Base-by-base conservation (phyloP, 2,329 filamentous ascomycete species). In the Colletotrichum truncatum region DNA sequence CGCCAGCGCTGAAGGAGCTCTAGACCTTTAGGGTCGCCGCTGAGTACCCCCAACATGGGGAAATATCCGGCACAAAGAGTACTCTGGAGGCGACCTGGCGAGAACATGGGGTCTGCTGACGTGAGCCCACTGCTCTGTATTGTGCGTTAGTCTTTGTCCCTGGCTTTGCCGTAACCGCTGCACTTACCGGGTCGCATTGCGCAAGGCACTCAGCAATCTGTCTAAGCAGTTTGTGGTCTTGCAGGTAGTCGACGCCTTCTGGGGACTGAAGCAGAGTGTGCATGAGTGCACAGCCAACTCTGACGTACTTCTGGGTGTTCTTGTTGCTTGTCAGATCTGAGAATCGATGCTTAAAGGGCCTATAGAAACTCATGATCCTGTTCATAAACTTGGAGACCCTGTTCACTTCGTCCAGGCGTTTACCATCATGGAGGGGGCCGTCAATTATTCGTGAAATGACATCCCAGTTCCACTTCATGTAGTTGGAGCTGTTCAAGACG, bases 331-430 rank as follows among this genome's bases (percentile, higher is more conserved):
- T 91, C 41, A 96, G 87, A 71, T 97, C 93, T 0, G 94, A 93
- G 72, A 98, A 99, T 68, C 94, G 91, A 75, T 94, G 97, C 75
- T 99, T 99, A 81, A 99, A 99, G 1, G 96, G 96, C 10, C 96
- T 88, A 75, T 97, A 97, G 75, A 99, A 99, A 65, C 94, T 96
- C 76, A 98, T 89, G 63, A 99, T 85, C 9, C 97, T 87, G 80
- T 98, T 98, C 72, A 98, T 91, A 73, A 98, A 99, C 75, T 98
- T 98, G 3, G 94, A 97, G 1, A 92, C 94, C 75, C 94, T 95
- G 74, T 97, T 92, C 0, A 95, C 95, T 77, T 99, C 96, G 70
- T 98, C 95, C 4, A 99, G 84, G 10, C 96, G 87, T 77, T 97
- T 98, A 1, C 94, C 91, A 69, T 94, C 97, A 23, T 94, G 91